Percentiles rank a stretch among this genome's conserved stretches.
phyloP scores from a whole-genome alignment of 192 early-diverging fungal species.

The Tieghemiomyces parasiticus region DNA sequence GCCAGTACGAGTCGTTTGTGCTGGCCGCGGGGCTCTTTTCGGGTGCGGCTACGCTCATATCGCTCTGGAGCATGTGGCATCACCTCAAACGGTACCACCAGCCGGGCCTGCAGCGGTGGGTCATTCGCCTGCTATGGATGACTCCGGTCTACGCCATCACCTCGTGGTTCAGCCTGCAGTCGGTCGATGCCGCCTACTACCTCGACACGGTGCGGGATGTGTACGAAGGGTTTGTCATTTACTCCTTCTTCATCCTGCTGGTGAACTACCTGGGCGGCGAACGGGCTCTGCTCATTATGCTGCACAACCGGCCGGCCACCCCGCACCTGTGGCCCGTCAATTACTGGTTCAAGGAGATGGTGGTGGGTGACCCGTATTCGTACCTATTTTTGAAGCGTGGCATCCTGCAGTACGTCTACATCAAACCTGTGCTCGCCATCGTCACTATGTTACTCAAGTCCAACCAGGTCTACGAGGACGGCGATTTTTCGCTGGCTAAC shows the following conservation, averaged over 20 bases:
- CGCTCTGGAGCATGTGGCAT: constrained; percentile 26
- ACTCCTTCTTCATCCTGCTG: constrained; percentile 81
- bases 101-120: constrained; percentile 42
- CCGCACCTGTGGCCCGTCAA: constrained; percentile 72
- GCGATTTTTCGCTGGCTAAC: constrained; percentile 44
- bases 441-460: constrained; percentile 70
- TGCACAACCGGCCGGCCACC: constrained; percentile 61
- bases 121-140: constrained; percentile 48
- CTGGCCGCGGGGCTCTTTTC: constrained; percentile 26
- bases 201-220: constrained; percentile 84
- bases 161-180: constrained; percentile 59
- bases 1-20: constrained; percentile 10
- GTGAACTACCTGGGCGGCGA: constrained; percentile 85
- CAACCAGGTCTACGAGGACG: constrained; percentile 62
- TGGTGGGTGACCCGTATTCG: constrained; percentile 72
- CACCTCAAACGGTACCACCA: constrained; percentile 34
- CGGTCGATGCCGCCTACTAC: constrained; percentile 59
- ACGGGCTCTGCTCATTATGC: constrained; percentile 58
- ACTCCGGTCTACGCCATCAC: constrained; percentile 83
- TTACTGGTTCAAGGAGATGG: constrained; percentile 52
- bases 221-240: constrained; percentile 93
- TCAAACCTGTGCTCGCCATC: constrained; percentile 68
- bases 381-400: constrained; percentile 79
- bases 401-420: constrained; percentile 85
- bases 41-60: constrained; percentile 25